phyloP scores from a whole-genome alignment of 371 early-diverging fungal genomes.

The Apophysomyces trapeziformis region DNA sequence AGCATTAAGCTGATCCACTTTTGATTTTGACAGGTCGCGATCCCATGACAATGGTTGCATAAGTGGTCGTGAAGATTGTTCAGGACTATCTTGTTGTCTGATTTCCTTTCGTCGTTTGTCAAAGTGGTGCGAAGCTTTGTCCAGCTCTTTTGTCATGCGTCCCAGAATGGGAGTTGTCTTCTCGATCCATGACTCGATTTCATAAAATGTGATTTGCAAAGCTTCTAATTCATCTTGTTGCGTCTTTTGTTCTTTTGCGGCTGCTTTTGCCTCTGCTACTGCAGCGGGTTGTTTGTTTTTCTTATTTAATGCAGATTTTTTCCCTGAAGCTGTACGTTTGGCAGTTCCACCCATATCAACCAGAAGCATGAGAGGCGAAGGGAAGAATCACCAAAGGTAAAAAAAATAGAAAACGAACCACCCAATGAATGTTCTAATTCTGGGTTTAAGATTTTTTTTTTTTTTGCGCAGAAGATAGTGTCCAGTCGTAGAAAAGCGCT shows the following conservation, averaged over 20 bases:
- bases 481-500: background rate
- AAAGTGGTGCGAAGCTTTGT: slow-evolving; percentile 49
- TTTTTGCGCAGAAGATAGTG: background rate
- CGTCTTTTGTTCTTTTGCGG: slow-evolving; percentile 34
- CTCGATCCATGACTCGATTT: slow-evolving; percentile 57
- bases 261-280: slow-evolving; percentile 31
- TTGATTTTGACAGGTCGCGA: background rate
- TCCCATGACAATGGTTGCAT: background rate
- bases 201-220: slow-evolving; percentile 57
- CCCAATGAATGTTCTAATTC: slow-evolving; percentile 6
- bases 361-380: slow-evolving; percentile 16
- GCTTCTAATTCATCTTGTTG: slow-evolving; percentile 52
- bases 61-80: background rate
- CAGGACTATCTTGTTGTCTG: background rate
- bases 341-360: slow-evolving; percentile 23
- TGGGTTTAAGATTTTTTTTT: slow-evolving; percentile 10
- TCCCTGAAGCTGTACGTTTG: slow-evolving; percentile 15
- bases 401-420: background rate
- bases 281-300: slow-evolving; percentile 9
- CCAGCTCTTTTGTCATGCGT: slow-evolving; percentile 54
- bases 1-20: slow-evolving; percentile 20
- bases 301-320: slow-evolving; percentile 14
- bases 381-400: slow-evolving; percentile 5
- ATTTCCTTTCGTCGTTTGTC: slow-evolving; percentile 30
- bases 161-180: slow-evolving; percentile 50